phyloP scores from a whole-genome alignment of 148 eudicot species.

The Chenopodium album region DNA sequence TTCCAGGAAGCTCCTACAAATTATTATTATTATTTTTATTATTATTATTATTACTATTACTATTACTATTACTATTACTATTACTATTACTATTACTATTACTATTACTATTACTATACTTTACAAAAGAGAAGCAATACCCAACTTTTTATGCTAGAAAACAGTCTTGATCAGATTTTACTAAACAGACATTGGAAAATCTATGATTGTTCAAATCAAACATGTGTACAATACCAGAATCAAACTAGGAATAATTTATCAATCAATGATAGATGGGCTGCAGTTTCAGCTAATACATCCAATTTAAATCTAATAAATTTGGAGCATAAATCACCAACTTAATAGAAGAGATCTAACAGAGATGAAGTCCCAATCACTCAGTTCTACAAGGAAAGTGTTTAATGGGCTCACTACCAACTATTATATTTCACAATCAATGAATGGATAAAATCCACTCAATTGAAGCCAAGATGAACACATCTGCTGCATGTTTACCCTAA shows the following conservation, averaged over 20 bases:
- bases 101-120: neutral
- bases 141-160: neutral
- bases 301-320: too few species aligned
- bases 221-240: too few species aligned
- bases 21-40: neutral
- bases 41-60: too few species aligned
- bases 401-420: neutral
- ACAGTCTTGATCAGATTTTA: neutral
- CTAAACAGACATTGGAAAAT: neutral
- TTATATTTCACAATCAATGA: neutral
- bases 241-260: neutral
- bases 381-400: neutral
- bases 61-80: too few species aligned
- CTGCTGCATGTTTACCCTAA: neutral
- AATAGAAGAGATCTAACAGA: too few species aligned
- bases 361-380: too few species aligned
- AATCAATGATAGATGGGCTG: too few species aligned
- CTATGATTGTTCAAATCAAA: neutral
- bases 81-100: too few species aligned
- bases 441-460: neutral
- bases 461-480: neutral
- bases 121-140: neutral
- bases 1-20: neutral
- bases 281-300: too few species aligned
- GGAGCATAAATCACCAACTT: too few species aligned